A percentile compares a stretch with the other conserved stretches of the same genome.
These are phyloP conservation scores for Houttuynia cordata DNA, from an alignment of 164 flowering plant genomes.

Conservation along the genomic window DNA sequence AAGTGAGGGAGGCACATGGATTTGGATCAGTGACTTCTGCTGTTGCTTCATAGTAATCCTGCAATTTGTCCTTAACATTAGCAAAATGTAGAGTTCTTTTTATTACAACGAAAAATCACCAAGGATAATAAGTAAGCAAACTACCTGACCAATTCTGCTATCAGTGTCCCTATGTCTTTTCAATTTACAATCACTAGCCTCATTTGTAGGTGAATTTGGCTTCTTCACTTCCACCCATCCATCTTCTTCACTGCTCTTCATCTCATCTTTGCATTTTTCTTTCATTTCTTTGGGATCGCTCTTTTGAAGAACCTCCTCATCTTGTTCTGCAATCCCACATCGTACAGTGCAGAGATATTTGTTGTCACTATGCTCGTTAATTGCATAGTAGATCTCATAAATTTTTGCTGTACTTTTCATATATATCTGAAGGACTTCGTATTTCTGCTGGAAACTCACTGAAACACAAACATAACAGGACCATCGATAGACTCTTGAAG, in stretches of 20 bases:
- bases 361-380: slow-evolving; percentile 19
- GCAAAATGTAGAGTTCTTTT: not conserved
- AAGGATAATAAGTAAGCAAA: not conserved
- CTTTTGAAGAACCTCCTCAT: slow-evolving; percentile 19
- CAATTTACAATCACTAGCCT: slow-evolving; percentile 8
- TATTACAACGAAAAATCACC: not conserved
- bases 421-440: slow-evolving; percentile 67
- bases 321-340: slow-evolving; percentile 48
- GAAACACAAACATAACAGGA: slow-evolving; percentile 11
- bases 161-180: slow-evolving; percentile 6
- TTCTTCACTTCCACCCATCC: slow-evolving; percentile 79
- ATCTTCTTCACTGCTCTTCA: slow-evolving; percentile 37
- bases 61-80: slow-evolving; percentile 12
- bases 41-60: slow-evolving; percentile 85
- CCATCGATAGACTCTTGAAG: no score
- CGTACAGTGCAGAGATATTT: slow-evolving; percentile 90
- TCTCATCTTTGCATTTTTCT: slow-evolving; percentile 12
- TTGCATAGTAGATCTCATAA: slow-evolving; percentile 64
- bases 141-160: slow-evolving; percentile 24
- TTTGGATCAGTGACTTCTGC: slow-evolving; percentile 66
- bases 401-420: slow-evolving; percentile 73
- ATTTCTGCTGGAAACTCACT: slow-evolving; percentile 52
- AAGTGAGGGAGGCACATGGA: slow-evolving; percentile 56
- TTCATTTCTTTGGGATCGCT: slow-evolving; percentile 15
- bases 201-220: slow-evolving; percentile 19